phyloP scores from a whole-genome alignment of 2,329 filamentous ascomycete species.

The Uncinocarpus reesii region DNA sequence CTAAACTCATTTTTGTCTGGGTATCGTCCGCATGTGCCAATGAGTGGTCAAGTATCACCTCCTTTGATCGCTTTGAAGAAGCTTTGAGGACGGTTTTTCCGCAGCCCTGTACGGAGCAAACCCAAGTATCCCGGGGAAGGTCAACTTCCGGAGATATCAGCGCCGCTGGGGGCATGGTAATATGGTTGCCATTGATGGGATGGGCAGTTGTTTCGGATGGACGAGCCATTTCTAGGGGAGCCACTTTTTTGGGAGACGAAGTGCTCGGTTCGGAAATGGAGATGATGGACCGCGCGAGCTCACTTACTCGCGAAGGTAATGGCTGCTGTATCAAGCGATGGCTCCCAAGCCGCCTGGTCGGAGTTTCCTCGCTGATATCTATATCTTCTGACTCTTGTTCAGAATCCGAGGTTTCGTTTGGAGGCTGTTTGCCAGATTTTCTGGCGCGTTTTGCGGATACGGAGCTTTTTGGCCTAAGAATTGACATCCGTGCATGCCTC shows the following conservation, averaged over 20 bases:
- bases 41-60: slow-evolving; percentile 27
- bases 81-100: slow-evolving; percentile 27
- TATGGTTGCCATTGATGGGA: slow-evolving; percentile 6
- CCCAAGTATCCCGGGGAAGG: slow-evolving; percentile 26
- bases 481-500: slow-evolving; percentile 33
- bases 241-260: background rate
- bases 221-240: background rate
- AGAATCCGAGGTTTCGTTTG: slow-evolving; percentile 19
- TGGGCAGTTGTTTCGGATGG: background rate
- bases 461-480: slow-evolving; percentile 35
- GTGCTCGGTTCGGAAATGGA: slow-evolving; percentile 21
- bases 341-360: slow-evolving; percentile 27
- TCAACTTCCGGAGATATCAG: slow-evolving; percentile 9
- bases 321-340: slow-evolving; percentile 28
- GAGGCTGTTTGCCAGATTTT: slow-evolving; percentile 32
- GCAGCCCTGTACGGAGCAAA: slow-evolving; percentile 27
- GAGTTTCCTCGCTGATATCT: slow-evolving; percentile 25
- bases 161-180: background rate
- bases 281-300: slow-evolving; percentile 24
- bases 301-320: slow-evolving; percentile 25
- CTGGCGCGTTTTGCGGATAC: slow-evolving; percentile 34
- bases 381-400: slow-evolving; percentile 27
- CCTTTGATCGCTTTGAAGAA: slow-evolving; percentile 26
- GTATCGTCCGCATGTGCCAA: slow-evolving; percentile 29
- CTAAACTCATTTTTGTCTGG: slow-evolving; percentile 28